phyloP scores from a whole-genome alignment of 805 yeast species.

The Ogataea allantospora region DNA sequence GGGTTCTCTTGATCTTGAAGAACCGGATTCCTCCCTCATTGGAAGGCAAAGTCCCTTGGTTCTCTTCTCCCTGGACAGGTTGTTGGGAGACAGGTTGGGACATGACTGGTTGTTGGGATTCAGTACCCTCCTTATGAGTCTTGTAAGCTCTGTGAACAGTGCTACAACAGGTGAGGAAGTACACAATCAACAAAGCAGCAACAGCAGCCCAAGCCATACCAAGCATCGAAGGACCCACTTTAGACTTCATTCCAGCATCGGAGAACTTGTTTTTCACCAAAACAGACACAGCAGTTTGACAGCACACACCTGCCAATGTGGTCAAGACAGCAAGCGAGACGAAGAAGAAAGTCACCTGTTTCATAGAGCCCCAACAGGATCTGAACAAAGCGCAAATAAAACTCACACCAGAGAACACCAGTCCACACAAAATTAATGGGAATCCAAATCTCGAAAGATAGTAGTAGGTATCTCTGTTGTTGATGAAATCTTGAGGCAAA shows the following conservation, averaged over 20 bases:
- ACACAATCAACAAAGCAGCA: conserved; percentile 48
- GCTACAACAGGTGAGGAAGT: conserved; percentile 52
- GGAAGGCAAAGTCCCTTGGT: conserved; percentile 28
- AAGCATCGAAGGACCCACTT: conserved; percentile 55
- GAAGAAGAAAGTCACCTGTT: conserved; percentile 53
- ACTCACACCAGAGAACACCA: conserved; percentile 62
- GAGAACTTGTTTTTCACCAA: conserved; percentile 70
- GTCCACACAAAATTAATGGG: conserved; percentile 57
- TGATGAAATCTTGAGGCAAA: conserved; percentile 54
- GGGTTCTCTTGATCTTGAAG: conserved; percentile 66
- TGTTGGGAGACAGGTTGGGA: conserved; percentile 23
- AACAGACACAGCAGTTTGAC: conserved; percentile 77
- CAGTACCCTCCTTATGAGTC: conserved; percentile 42
- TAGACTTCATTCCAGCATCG: conserved; percentile 41
- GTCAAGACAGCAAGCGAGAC: conserved; percentile 51
- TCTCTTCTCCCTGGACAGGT: conserved; percentile 26
- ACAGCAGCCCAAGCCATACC: conserved; percentile 74
- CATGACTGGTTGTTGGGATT: conserved; percentile 14
- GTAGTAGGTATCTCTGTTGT: conserved; percentile 55
- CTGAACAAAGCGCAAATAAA: conserved; percentile 55
- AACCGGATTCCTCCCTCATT: conserved; percentile 67
- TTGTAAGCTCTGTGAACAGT: conserved; percentile 48
- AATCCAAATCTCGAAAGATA: conserved; percentile 67
- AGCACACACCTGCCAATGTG: conserved; percentile 59
- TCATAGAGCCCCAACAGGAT: conserved; percentile 53